Base-by-base conservation (phyloP, 2,329 filamentous ascomycete species). In the Colletotrichum sp. region DNA sequence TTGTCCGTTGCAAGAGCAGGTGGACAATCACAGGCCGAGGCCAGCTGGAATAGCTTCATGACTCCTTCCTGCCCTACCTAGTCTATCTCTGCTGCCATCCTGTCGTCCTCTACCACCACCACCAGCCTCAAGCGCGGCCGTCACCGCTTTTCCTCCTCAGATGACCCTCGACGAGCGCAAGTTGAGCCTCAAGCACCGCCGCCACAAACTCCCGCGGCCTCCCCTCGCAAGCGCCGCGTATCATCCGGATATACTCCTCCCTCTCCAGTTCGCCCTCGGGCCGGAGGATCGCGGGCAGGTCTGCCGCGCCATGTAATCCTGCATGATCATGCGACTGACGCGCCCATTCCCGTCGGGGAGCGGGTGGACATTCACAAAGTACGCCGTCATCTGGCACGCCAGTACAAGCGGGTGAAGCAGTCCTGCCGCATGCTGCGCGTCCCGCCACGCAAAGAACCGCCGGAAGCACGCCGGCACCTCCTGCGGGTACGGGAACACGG, bases 281-380 rank as follows among this genome's bases (percentile, higher is more conserved):
- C 19, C 70, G 62, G 27, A 80, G 69, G 22, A 80, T 71, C n/a
- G 77, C 67, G 12, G 77, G 79, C 30, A 79, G 36, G 69, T 78
- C 69, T 81, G 78, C 22, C 79, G 77, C 29, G 79, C 68, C 66
- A 81, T 30, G 59, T 80, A 79, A 61, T 80, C 79, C n/a, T 80
- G 79, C 77, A 78, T 77, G 22, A 80, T 29, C 69, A 80, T 77
- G 22, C 79, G 72, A 32, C 73, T 76, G 57, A 77, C 52, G 29
- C 79, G 75, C 16, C 79, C 80, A 19, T 80, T 80, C 9, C 79
- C 79, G 71, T 81, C 77, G 27, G 75, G 62, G 61, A 81, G 80
- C 36, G 79, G 80, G 63, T 81, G 75, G 61, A 80, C 71, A 30
- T 73, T 55, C 7, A 75, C 44, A 57, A 78, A 78, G 62, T 79